Conservation (phyloP, 257 asterid species). For the Salvia hispanica region DNA sequence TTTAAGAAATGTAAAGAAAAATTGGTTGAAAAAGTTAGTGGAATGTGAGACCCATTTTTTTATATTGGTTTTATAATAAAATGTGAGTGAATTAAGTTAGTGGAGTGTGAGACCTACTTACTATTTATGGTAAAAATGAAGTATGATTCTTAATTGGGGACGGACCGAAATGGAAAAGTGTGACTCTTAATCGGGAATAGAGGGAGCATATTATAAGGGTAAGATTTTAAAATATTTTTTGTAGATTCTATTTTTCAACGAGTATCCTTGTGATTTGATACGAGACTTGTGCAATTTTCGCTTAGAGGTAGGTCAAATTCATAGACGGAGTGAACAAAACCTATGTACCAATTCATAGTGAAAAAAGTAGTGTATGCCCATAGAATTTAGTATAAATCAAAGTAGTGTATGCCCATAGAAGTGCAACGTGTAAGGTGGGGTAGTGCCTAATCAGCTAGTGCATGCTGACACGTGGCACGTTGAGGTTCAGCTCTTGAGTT, state of each 20-base stretch:
- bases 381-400: background rate
- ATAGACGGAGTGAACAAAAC: background rate
- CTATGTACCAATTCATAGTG: background rate
- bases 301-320: background rate
- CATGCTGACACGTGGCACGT: constrained; percentile 29
- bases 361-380: no score
- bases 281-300: background rate
- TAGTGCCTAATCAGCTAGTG: constrained; percentile 28
- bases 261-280: background rate
- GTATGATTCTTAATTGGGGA: no score
- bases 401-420: background rate
- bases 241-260: background rate
- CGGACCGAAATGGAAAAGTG: no score
- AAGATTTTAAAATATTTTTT: background rate
- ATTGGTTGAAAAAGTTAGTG: no score
- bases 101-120: no score
- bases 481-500: background rate
- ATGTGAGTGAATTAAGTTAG: no score
- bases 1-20: no score
- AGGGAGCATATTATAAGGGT: no score
- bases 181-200: no score
- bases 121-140: no score
- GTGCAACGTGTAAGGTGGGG: constrained; percentile 21
- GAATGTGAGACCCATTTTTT: no score
- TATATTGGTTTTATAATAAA: no score